Evolutionary conservation across 1,284 basidiomycete genomes (phyloP), one percentile per base, ranked within the genome.

Genomic region (Boletus sp.): DNA sequence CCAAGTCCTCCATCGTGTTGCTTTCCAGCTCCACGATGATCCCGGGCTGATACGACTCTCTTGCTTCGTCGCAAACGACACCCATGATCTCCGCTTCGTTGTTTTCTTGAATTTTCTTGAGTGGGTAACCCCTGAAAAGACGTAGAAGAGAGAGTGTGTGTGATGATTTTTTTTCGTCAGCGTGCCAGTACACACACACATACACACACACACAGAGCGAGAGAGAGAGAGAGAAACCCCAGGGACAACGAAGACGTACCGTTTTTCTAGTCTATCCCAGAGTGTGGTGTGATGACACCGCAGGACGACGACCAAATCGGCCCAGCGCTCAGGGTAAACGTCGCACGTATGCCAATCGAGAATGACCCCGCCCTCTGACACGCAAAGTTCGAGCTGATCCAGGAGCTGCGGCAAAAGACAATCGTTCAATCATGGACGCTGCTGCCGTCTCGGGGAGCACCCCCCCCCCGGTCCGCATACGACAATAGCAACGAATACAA

Each of bases 71-170:
- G 8, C 89, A 72, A 20, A 96, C 86, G 29, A 94, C 84, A 61
- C 91, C 80, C 94, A 99, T 97, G 65, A 99, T 99, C 70, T 99
- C 95, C 8, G 94, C 94, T 59, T 94, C 87, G 69, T 99, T 95
- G 68, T 99, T 99, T 69, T 99, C 96, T 65, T 94, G 88, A 9
- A 99, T 92, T 72, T 99, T 99, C 65, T 91, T 90, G 39, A 93
- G 69, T 1, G 88, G 73, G 64, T 99, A 99, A 10, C 82, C 81
- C 56, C 46, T 48, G 34, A 5, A 30, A 7, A 14, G 8, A 9
- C 16, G 36, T 29, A 2, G 22, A 4, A 4, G 5, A 12, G 6
- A 12, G n/a, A n/a, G n/a, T n/a, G n/a, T n/a, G n/a, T n/a, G n/a
- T n/a, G n/a, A n/a, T n/a, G n/a, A n/a, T n/a, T n/a, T n/a, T n/a